Evolutionary conservation across 148 eudicot species (phyloP).

Genomic region (Spergularia marina): DNA sequence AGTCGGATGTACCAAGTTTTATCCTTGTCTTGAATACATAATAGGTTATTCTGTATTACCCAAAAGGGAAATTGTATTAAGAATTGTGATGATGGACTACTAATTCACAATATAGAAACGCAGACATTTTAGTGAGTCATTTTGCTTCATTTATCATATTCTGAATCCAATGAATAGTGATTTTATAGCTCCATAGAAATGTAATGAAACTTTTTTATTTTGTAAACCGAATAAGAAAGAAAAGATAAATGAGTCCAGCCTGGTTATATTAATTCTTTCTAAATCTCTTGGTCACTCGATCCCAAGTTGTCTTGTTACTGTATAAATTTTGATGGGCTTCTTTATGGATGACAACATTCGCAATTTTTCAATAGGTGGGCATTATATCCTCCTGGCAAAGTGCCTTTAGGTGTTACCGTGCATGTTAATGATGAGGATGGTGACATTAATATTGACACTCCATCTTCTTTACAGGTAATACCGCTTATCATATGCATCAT

Average conservation of each 20-base stretch:
- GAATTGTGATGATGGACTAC: too few species aligned
- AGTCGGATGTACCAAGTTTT: too few species aligned
- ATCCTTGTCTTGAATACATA: too few species aligned
- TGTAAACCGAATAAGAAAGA: too few species aligned
- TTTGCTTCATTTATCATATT: too few species aligned
- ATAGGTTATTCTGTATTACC: too few species aligned
- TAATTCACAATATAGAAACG: too few species aligned
- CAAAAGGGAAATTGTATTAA: too few species aligned
- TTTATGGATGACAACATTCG: slow-evolving; percentile 12
- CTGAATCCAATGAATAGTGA: too few species aligned
- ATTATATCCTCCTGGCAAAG: slow-evolving; percentile 97
- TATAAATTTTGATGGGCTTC: background rate
- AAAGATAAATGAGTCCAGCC: background rate
- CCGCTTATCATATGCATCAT: background rate
- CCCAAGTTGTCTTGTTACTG: background rate
- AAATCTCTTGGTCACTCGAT: background rate
- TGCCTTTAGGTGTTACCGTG: slow-evolving; percentile 93
- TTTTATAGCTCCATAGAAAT: too few species aligned
- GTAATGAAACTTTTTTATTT: too few species aligned
- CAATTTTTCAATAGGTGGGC: slow-evolving; percentile 72
- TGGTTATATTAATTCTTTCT: background rate
- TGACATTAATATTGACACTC: slow-evolving; percentile 87
- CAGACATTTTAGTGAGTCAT: too few species aligned
- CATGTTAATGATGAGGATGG: slow-evolving; percentile 97
- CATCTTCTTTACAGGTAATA: slow-evolving; percentile 87